Evolutionary conservation across 2,329 filamentous ascomycete species (phyloP), one percentile per base, ranked within the genome.

Genomic region (Dissoconium aciculare): DNA sequence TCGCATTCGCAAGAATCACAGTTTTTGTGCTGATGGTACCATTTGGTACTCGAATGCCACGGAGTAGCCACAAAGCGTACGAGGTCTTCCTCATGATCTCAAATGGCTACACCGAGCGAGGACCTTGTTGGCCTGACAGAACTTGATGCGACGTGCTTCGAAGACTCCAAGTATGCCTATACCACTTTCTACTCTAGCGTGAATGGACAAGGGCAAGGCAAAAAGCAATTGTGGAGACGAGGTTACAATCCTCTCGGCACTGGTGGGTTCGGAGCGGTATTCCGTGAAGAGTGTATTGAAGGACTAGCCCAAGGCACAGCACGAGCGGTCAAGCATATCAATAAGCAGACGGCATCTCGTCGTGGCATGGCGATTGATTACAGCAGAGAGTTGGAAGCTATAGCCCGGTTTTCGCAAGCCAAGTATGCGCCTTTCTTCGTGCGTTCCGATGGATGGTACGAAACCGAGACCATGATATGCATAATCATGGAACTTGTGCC

Each of bases 401-500:
- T 48, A 11, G 41, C 43, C 3, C 43, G 42, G 28, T 46, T 50
- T 30, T 48, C 46, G 3, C 25, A 42, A 37, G 26, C 21, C 14
- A 34, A 46, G 38, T 47, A 43, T 27, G 33, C 32, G 24, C 11
- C 21, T 8, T 43, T 27, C 14, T 50, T 49, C 28, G 47, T 50
- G 2, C 32, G 52, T 28, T 54, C 45, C 1, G 47, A 41, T 21
- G 54, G 56, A 1, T 60, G 56, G 56, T 60, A 47, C 37, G 47
- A 55, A 30, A 37, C 36, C 19, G 14, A 36, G 2, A 38, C 44
- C 27, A 19, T 17, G 4, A 25, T 59, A 2, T 55, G 45, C 32
- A 44, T 60, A 19, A 36, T 51, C 2, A 58, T 60, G 55, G 57
- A 60, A 34, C 59, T 54, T 35, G 35, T 54, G 5, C 27, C 34